phyloP scores from a whole-genome alignment of 306 rosid species.

The Gleditsia sinensis region DNA sequence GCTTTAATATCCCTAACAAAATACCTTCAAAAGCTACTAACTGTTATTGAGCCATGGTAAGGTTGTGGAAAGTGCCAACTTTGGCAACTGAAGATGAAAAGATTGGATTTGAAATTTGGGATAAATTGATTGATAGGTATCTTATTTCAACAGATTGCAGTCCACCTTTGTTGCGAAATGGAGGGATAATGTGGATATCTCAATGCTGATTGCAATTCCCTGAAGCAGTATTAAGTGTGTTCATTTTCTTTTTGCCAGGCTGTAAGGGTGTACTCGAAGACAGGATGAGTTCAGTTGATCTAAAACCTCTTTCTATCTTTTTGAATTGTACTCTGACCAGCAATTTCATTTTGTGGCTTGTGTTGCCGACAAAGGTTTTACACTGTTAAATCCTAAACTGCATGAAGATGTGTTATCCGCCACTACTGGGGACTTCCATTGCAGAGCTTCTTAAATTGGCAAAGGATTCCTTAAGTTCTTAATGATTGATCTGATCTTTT shows the following conservation, averaged over 20 bases:
- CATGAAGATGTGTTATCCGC: slow-evolving; percentile 28
- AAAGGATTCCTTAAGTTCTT: slow-evolving; percentile 20
- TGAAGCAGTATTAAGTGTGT: not conserved
- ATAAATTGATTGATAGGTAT: not conserved
- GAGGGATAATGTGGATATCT: not conserved
- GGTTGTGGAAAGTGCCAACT: not conserved
- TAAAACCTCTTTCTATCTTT: slow-evolving; percentile 21
- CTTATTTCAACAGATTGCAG: not conserved
- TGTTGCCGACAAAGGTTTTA: slow-evolving; percentile 24
- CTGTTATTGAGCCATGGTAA: not conserved
- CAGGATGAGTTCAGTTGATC: slow-evolving; percentile 27
- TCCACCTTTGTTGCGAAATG: not conserved
- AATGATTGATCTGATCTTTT: slow-evolving; percentile 33
- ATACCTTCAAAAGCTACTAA: not conserved
- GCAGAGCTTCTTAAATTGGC: slow-evolving; percentile 14
- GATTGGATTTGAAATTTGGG: not conserved
- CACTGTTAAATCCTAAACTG: not conserved
- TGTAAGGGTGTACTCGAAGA: not conserved
- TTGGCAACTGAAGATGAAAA: not conserved
- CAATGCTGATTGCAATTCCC: not conserved
- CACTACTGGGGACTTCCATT: slow-evolving; percentile 12
- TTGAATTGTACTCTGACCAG: slow-evolving; percentile 13
- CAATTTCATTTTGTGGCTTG: slow-evolving; percentile 28
- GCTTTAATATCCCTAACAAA: not conserved
- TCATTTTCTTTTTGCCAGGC: slow-evolving; percentile 28